Conservation (phyloP, 257 asterid genomes). For the Salvia miltiorrhiza region DNA sequence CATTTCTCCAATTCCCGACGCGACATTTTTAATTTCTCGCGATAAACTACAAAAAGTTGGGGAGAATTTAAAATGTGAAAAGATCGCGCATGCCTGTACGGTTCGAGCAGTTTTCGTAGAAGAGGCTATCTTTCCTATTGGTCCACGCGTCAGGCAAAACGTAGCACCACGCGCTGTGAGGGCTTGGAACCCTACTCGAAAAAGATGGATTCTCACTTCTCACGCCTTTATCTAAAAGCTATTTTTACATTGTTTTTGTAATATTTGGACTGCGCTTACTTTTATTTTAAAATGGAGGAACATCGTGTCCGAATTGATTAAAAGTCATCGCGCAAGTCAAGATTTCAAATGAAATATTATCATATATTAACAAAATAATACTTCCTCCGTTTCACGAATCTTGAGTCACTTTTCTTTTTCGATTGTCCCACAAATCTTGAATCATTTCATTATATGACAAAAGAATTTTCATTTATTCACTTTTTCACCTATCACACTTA, state of each 20-base stretch:
- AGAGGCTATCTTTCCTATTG: neutral
- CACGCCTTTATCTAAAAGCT: neutral
- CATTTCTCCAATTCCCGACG: conserved; percentile 30
- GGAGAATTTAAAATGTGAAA: neutral
- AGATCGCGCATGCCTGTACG: conserved; percentile 11
- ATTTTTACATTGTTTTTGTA: neutral
- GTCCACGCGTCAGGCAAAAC: neutral
- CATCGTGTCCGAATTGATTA: too few species aligned
- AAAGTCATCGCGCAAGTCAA: too few species aligned
- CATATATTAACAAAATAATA: too few species aligned
- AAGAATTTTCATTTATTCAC: too few species aligned
- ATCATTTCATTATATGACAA: too few species aligned
- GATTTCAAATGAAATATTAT: too few species aligned
- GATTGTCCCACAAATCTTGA: too few species aligned
- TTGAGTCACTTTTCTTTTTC: too few species aligned
- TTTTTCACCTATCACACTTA: too few species aligned
- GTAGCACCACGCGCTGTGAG: neutral
- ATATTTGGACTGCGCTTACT: neutral
- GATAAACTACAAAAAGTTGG: neutral
- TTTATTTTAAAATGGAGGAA: neutral
- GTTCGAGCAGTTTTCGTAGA: neutral
- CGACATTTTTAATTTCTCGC: neutral
- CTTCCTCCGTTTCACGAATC: too few species aligned
- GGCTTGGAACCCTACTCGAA: neutral
- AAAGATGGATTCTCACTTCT: neutral